A percentile compares a stretch with the other conserved stretches of the same genome.
Conservation (phyloP, 2,329 filamentous ascomycete genomes). For the Zasmidium citrigriseum region DNA sequence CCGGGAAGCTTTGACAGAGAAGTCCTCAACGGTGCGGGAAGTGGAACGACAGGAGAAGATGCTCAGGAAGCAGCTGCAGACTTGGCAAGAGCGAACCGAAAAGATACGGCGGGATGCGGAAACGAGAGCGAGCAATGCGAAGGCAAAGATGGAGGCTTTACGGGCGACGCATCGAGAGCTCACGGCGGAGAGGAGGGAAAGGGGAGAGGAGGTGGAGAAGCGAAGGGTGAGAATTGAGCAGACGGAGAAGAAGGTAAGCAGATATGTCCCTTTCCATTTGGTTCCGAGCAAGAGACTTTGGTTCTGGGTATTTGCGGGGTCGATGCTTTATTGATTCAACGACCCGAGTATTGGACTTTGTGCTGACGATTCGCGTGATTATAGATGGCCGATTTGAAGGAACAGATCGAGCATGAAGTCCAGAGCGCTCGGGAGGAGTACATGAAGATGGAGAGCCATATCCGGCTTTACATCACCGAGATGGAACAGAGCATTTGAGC, state of each 20-base stretch:
- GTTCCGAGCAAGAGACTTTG: neutral
- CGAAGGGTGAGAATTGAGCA: slow-evolving; percentile 93
- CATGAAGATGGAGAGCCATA: slow-evolving; percentile 95
- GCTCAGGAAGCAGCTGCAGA: slow-evolving; percentile 78
- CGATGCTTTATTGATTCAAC: neutral
- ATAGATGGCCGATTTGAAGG: slow-evolving; percentile 95
- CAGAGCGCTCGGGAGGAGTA: slow-evolving; percentile 91
- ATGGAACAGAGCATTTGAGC: slow-evolving; percentile 82
- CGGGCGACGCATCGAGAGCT: slow-evolving; percentile 76
- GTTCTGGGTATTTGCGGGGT: neutral
- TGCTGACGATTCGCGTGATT: slow-evolving; percentile 22
- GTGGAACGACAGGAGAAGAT: slow-evolving; percentile 86
- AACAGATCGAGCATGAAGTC: slow-evolving; percentile 94
- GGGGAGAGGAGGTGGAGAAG: slow-evolving; percentile 89
- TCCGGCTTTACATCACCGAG: slow-evolving; percentile 96
- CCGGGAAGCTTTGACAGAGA: slow-evolving; percentile 81
- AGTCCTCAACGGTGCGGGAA: slow-evolving; percentile 85
- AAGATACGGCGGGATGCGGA: slow-evolving; percentile 78
- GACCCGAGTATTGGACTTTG: neutral
- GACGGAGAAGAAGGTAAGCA: slow-evolving; percentile 90
- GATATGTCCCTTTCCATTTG: neutral
- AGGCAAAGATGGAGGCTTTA: slow-evolving; percentile 87
- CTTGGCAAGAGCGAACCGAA: slow-evolving; percentile 85
- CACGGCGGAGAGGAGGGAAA: slow-evolving; percentile 81
- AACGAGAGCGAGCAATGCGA: slow-evolving; percentile 77